Base-by-base conservation (phyloP, 768 basidiomycete species). In the Leccinum fibrillosum region DNA sequence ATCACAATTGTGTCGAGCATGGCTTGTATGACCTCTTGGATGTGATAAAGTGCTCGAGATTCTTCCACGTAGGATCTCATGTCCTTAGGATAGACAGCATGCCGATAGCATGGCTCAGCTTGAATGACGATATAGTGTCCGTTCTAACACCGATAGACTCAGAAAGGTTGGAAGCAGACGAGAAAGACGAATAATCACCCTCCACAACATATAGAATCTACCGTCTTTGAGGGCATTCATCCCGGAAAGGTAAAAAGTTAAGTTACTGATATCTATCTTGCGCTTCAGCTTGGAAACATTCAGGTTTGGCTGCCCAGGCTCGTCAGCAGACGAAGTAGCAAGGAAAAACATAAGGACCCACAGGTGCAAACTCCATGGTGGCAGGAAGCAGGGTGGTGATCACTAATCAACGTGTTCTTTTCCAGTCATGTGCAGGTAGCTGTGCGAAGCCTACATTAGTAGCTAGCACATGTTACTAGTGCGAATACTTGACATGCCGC, bases 1-100 rank as follows among this genome's bases (percentile, higher is more conserved):
- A 73, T 59, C 5, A 62, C 60, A 50, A 73, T 66, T 4, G 49
- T 57, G 23, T 74, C 73, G 5, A 75, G 56, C 72, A 75, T 74
- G 8, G 68, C 65, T 42, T 74, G 74, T 54, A 73, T 58, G 6
- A 72, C 68, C 48, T 75, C 72, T 57, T 62, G 58, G 37, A 73
- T 49, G 23, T 72, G 54, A 35, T 45, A 60, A 5, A 60, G 62
- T 2, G 72, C 71, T 25, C 62, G 57, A 19, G 21, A 21, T 48
- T 74, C 71, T 35, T 65, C 66, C 23, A 56, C 1, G 47, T 55
- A 64, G 15, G 28, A 4, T 2, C 15, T 19, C 5, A 28, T 28
- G 28, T 28, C 28, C 28, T 49, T 6, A 12, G 53, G 51, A 17
- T 25, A 21, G 37, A 55, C 12, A 11, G 55, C 61, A 7, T 57